Conservation (phyloP, 352 stramenopile species). For the Sclerospora graminicola region DNA sequence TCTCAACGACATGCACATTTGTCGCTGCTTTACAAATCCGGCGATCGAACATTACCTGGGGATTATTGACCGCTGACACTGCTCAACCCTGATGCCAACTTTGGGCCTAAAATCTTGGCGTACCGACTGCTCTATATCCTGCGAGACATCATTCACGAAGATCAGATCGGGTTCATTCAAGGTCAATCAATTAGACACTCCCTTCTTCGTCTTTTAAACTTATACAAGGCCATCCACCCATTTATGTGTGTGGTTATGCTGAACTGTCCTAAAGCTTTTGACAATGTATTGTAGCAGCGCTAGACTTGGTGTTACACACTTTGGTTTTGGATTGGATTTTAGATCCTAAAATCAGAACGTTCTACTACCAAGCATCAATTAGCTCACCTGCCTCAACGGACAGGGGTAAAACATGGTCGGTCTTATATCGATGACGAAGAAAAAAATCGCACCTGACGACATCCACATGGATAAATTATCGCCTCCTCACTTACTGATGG, state of each 20-base stretch:
- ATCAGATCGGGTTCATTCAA: not conserved
- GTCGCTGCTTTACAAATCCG: constrained; percentile 6
- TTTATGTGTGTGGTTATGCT: not conserved
- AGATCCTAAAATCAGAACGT: not conserved
- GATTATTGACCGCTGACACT: constrained; percentile 10
- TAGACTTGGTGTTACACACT: not conserved
- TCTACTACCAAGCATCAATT: not conserved
- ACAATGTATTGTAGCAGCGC: not conserved
- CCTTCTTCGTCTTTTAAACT: not conserved
- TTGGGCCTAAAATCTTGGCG: constrained; percentile 2
- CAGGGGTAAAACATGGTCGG: no score
- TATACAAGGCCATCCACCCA: not conserved
- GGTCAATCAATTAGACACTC: not conserved
- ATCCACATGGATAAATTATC: no score
- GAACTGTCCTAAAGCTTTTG: not conserved
- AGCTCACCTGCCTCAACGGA: no score
- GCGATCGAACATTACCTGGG: not conserved
- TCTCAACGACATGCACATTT: constrained; percentile 7
- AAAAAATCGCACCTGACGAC: no score
- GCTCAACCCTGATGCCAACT: constrained; percentile 10
- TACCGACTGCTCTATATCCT: not conserved
- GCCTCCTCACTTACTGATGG: no score
- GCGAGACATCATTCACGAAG: not conserved
- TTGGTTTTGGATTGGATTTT: not conserved
- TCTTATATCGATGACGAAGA: no score